Conservation (phyloP, 371 early-diverging fungal species). For the Phascolomyces articulosus region DNA sequence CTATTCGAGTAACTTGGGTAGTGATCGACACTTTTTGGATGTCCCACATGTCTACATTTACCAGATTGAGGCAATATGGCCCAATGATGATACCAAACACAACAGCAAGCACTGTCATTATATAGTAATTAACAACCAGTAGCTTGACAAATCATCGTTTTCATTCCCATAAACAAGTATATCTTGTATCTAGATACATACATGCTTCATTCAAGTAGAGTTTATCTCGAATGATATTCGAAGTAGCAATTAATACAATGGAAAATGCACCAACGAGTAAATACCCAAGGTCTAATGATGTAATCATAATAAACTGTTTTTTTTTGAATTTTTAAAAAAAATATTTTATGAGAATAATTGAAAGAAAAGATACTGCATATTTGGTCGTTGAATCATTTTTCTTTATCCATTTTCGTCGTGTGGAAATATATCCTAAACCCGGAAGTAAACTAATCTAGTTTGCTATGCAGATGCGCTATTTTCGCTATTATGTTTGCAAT, state of each 20-base stretch:
- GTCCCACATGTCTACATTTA: constrained; percentile 43
- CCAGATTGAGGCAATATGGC: constrained; percentile 56
- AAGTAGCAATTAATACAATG: constrained; percentile 80
- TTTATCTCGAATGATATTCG: constrained; percentile 86
- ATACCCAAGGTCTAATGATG: background rate
- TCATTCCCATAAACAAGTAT: background rate
- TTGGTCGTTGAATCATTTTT: too few species aligned
- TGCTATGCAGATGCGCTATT: constrained; percentile 9
- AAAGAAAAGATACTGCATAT: too few species aligned
- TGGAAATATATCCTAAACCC: too few species aligned
- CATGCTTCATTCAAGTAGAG: constrained; percentile 90
- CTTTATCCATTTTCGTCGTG: too few species aligned
- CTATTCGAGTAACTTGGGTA: constrained; percentile 74
- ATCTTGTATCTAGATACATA: constrained; percentile 33
- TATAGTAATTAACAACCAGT: background rate
- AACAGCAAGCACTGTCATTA: constrained; percentile 71
- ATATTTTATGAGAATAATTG: too few species aligned
- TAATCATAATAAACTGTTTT: background rate
- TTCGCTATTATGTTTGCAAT: background rate
- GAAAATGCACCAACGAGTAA: constrained; percentile 83
- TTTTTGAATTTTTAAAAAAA: too few species aligned
- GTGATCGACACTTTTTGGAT: constrained; percentile 43
- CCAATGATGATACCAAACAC: constrained; percentile 87
- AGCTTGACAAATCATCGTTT: too few species aligned
- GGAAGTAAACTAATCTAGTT: too few species aligned